Percentiles rank a stretch among this genome's conserved stretches.
These are phyloP conservation scores for Erysimum cheiri DNA, from an alignment of 441 rosid species.

Conservation along the genomic window DNA sequence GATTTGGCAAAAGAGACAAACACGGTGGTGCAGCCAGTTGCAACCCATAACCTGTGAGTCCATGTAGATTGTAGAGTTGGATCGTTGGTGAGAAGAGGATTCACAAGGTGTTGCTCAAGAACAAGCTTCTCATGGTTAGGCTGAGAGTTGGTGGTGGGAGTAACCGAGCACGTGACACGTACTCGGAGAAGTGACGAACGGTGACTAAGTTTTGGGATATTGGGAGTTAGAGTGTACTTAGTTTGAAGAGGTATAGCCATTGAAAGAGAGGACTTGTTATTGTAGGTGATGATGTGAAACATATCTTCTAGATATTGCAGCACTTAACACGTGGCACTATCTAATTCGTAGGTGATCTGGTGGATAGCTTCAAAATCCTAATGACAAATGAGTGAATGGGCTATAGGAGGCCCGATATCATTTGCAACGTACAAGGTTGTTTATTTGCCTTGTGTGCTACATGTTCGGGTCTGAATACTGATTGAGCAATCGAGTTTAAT, in stretches of 20 bases:
- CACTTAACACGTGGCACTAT: too few species aligned
- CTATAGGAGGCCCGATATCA: too few species aligned
- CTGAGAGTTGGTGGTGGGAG: conserved; percentile 47
- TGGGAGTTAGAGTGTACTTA: conserved; percentile 46
- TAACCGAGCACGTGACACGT: conserved; percentile 40
- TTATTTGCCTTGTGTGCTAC: too few species aligned
- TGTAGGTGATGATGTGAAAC: neutral
- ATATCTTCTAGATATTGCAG: neutral
- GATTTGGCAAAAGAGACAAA: conserved; percentile 66
- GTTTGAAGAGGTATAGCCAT: conserved; percentile 61
- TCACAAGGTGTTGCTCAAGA: conserved; percentile 11
- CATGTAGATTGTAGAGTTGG: conserved; percentile 65
- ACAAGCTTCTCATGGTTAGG: conserved; percentile 38
- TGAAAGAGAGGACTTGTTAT: conserved; percentile 12
- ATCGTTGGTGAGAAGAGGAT: conserved; percentile 50
- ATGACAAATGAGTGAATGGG: too few species aligned
- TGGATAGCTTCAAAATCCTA: too few species aligned
- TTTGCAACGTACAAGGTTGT: too few species aligned
- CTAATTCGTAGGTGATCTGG: too few species aligned
- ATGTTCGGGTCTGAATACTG: too few species aligned
- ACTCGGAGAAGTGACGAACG: conserved; percentile 30
- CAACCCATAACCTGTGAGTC: conserved; percentile 75
- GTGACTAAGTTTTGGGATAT: conserved; percentile 34
- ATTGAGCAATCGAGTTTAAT: too few species aligned
- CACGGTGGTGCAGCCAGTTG: conserved; percentile 71